Evolutionary conservation across 768 basidiomycete genomes (phyloP), one percentile per base, ranked within the genome.

Genomic region (Clavaria fumosa): DNA sequence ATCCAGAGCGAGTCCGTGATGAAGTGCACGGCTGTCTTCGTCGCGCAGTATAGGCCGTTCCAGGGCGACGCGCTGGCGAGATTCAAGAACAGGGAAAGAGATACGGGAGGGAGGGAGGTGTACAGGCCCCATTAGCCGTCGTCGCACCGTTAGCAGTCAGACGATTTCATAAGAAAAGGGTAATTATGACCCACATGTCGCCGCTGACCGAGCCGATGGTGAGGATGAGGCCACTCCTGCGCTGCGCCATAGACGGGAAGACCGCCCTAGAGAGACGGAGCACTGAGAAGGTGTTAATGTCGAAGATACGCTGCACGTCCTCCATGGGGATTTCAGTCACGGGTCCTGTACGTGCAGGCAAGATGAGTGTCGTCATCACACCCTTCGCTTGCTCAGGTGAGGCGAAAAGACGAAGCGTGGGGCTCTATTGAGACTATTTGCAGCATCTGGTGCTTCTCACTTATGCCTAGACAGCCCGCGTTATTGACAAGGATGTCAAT

Each of bases 401-500:
- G n/a, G n/a, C n/a, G n/a, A n/a, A n/a, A n/a, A n/a, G n/a, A n/a
- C n/a, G n/a, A n/a, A n/a, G n/a, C n/a, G n/a, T n/a, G n/a, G n/a
- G n/a, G n/a, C n/a, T n/a, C n/a, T n/a, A n/a, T n/a, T n/a, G n/a
- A n/a, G n/a, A n/a, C n/a, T n/a, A n/a, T n/a, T n/a, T n/a, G n/a
- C n/a, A n/a, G n/a, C n/a, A n/a, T n/a, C n/a, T n/a, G n/a, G n/a
- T n/a, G n/a, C n/a, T n/a, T n/a, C 61, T 26, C 42, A 72, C 75
- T 71, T 45, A 69, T 55, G 11, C 52, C 49, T 2, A 58, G 35
- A 1, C 55, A 51, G n/a, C 76, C 78, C 3, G 83, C 84, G 42
- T 85, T 85, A 49, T 85, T 85, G 31, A 85, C 78, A 2, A 85
- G 54, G 1, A 86, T 58, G 42, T 86, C 81, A 23, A 86, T 73